phyloP scores from a whole-genome alignment of 352 stramenopile species.

The Phytophthora pini region DNA sequence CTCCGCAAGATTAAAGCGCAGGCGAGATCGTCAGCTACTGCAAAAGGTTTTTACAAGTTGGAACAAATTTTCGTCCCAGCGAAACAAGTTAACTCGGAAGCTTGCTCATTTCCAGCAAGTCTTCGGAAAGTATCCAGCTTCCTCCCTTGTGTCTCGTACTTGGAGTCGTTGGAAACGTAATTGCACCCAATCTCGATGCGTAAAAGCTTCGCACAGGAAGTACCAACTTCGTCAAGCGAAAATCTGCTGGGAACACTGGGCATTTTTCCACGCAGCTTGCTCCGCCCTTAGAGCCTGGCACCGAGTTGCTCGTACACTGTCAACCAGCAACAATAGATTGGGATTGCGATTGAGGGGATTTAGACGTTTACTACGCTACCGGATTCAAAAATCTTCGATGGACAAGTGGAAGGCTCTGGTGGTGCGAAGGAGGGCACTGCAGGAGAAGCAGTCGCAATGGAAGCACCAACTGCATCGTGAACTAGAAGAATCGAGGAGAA shows the following conservation, averaged over 20 bases:
- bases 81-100: conserved; percentile 37
- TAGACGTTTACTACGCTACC: conserved; percentile 1
- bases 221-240: conserved; percentile 7
- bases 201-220: conserved; percentile 15
- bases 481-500: conserved; percentile 15
- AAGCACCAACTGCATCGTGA: conserved; percentile 33
- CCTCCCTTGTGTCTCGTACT: conserved; percentile 28
- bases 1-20: conserved; percentile 2
- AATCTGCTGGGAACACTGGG: conserved; percentile 36
- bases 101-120: conserved; percentile 46
- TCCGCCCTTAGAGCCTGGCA: conserved; percentile 34
- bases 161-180: conserved; percentile 44
- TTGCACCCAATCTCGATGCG: conserved; percentile 1
- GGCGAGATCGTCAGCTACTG: conserved; percentile 7
- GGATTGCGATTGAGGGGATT: conserved; percentile 48
- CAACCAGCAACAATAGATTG: conserved; percentile 25
- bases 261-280: conserved; percentile 30
- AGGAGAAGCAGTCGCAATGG: conserved; percentile 26
- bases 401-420: conserved; percentile 27
- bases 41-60: conserved; percentile 21
- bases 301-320: conserved; percentile 1
- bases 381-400: conserved; percentile 8
- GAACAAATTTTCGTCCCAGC: conserved; percentile 11
- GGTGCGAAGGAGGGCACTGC: conserved; percentile 8
- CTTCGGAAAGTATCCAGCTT: conserved; percentile 39